These are phyloP conservation scores for Aspergillus ellipticus DNA, from an alignment of 495 filamentous ascomycete genomes.

Conservation along the genomic window DNA sequence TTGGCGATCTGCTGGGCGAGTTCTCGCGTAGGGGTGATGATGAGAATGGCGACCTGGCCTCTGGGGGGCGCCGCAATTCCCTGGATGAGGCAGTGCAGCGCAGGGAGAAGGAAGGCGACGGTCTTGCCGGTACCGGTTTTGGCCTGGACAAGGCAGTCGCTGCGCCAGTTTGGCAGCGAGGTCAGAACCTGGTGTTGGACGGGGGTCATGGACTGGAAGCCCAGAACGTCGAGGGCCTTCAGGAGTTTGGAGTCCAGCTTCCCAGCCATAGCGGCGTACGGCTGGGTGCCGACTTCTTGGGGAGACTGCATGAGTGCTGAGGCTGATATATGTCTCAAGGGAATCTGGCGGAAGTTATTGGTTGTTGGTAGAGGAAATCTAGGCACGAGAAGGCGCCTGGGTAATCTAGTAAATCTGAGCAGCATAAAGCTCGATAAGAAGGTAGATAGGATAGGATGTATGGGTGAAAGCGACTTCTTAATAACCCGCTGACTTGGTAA, in stretches of 20 bases:
- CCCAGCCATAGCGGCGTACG: conserved; percentile 45
- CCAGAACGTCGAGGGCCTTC: conserved; percentile 42
- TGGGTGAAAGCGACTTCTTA: no score
- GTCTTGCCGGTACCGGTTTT: conserved; percentile 88
- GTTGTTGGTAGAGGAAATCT: no score
- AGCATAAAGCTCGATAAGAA: no score
- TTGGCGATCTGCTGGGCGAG: conserved; percentile 64
- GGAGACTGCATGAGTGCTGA: conserved; percentile 21
- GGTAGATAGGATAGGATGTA: no score
- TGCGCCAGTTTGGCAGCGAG: conserved; percentile 46
- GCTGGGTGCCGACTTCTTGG: conserved; percentile 22
- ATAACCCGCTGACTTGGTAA: no score
- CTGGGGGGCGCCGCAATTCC: conserved; percentile 20
- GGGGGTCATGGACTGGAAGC: conserved; percentile 49
- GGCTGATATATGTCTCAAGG: conserved; percentile 1
- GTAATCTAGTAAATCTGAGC: no score
- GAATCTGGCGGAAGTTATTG: no score
- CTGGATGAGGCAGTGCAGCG: conserved; percentile 61
- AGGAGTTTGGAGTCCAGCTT: conserved; percentile 47
- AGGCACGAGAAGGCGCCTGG: no score
- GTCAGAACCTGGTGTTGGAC: conserved; percentile 54
- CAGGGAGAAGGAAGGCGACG: conserved; percentile 73
- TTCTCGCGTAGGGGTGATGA: conserved; percentile 64
- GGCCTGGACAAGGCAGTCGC: conserved; percentile 65
- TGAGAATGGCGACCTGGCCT: conserved; percentile 57